A percentile compares a stretch with the other conserved stretches of the same genome.
phyloP scores from a whole-genome alignment of 495 filamentous ascomycete genomes.

The Hypoxylon lenormandii region DNA sequence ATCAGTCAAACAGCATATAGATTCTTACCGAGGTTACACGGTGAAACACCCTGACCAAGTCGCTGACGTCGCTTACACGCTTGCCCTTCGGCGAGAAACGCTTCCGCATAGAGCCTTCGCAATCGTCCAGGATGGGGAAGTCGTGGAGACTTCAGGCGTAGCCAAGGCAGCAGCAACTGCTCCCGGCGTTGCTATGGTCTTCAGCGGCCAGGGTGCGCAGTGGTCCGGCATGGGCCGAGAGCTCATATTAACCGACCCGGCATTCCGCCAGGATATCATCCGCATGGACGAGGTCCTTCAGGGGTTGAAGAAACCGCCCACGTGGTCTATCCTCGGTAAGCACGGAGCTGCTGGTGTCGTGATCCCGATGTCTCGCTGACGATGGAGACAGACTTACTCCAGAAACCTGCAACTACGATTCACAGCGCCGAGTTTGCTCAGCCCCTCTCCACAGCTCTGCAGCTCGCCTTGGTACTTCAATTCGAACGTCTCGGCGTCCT shows the following conservation, averaged over 20 bases:
- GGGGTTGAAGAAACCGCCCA: too few relatives aligned
- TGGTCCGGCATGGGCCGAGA: constrained; percentile 66
- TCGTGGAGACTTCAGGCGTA: constrained; percentile 24
- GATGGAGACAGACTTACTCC: too few relatives aligned
- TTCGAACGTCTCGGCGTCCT: constrained; percentile 60
- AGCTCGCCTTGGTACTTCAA: constrained; percentile 65
- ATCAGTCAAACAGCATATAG: constrained; percentile 31
- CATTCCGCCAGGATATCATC: constrained; percentile 43
- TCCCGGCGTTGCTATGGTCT: constrained; percentile 49
- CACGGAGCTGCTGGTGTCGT: too few relatives aligned
- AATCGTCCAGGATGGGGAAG: constrained; percentile 26
- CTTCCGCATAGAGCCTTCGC: constrained; percentile 47
- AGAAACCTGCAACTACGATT: too few relatives aligned
- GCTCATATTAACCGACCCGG: constrained; percentile 49
- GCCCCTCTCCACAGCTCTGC: constrained; percentile 60
- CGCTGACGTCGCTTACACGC: constrained; percentile 49
- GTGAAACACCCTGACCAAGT: constrained; percentile 17
- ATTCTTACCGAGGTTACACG: constrained; percentile 32
- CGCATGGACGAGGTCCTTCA: constrained; percentile 44
- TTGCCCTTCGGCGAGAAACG: constrained; percentile 49
- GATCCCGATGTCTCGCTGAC: too few relatives aligned
- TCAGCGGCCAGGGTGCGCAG: constrained; percentile 59
- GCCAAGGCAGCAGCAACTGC: constrained; percentile 21
- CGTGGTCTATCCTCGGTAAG: too few relatives aligned
- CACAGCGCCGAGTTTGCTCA: constrained; percentile 49